phyloP scores from a whole-genome alignment of 805 yeast genomes.

The Yamadazyma philogaea region DNA sequence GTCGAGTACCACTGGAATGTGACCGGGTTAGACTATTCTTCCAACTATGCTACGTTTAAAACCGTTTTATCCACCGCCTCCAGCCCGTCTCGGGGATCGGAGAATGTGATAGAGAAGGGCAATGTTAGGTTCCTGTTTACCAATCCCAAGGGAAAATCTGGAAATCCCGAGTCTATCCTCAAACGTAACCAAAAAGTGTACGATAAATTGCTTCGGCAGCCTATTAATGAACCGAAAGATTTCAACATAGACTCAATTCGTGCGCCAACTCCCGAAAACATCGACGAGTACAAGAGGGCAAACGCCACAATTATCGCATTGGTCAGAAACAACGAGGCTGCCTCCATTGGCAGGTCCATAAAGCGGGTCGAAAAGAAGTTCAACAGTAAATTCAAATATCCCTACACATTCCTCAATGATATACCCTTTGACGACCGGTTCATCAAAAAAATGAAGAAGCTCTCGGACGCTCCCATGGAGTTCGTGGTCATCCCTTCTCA shows the following conservation, averaged over 20 bases:
- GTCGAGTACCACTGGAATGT: slow-evolving; percentile 10
- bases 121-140: slow-evolving; percentile 34
- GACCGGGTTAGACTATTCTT: slow-evolving; percentile 9
- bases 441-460: slow-evolving; percentile 39
- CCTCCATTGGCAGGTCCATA: slow-evolving; percentile 50
- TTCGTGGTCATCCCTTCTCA: slow-evolving; percentile 41
- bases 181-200: slow-evolving; percentile 37
- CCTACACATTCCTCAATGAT: slow-evolving; percentile 79
- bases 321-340: slow-evolving; percentile 65
- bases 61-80: background rate
- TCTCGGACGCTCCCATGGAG: slow-evolving; percentile 30
- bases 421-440: slow-evolving; percentile 58
- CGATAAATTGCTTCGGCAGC: slow-evolving; percentile 29
- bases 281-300: slow-evolving; percentile 40
- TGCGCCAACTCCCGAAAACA: slow-evolving; percentile 20
- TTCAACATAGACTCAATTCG: slow-evolving; percentile 27
- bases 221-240: slow-evolving; percentile 49
- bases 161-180: slow-evolving; percentile 32
- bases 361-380: slow-evolving; percentile 59
- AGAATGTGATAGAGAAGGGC: slow-evolving; percentile 16
- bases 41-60: background rate
- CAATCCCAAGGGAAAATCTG: slow-evolving; percentile 26
- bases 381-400: slow-evolving; percentile 70
- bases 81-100: background rate
- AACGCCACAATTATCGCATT: slow-evolving; percentile 74